Evolutionary conservation across 2,329 filamentous ascomycete species (phyloP).

Genomic region (Gaeumannomyces tritici): DNA sequence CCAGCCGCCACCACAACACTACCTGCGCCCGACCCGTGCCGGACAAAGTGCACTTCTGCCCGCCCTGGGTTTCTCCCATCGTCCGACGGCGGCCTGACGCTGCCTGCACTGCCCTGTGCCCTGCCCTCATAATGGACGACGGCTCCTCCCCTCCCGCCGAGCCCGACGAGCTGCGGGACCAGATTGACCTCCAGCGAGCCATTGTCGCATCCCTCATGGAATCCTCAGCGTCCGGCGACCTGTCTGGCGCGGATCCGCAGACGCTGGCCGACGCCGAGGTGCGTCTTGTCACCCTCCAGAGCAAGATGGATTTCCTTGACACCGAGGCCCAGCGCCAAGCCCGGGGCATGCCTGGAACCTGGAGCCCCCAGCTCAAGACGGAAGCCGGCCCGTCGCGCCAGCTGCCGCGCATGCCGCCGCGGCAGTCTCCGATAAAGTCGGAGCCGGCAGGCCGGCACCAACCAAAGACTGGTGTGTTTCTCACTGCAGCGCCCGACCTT

Average conservation of each 20-base stretch:
- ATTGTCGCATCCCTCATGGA: slow-evolving; percentile 32
- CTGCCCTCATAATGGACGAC: not conserved
- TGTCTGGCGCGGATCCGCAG: slow-evolving; percentile 14
- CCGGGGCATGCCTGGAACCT: not conserved
- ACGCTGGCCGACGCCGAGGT: slow-evolving; percentile 5
- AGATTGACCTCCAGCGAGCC: slow-evolving; percentile 31
- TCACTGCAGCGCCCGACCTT: not conserved
- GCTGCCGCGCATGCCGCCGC: too few species aligned
- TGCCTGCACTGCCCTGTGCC: not conserved
- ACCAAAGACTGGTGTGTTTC: not conserved
- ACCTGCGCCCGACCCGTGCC: not conserved
- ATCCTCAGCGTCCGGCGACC: not conserved
- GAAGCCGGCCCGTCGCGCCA: not conserved
- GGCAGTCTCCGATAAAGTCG: not conserved
- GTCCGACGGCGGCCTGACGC: not conserved
- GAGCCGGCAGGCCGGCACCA: not conserved
- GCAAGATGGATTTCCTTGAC: not conserved
- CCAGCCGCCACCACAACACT: not conserved
- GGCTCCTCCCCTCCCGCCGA: not conserved
- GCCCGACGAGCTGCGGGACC: slow-evolving; percentile 24
- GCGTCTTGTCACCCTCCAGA: slow-evolving; percentile 2
- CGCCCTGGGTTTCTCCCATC: not conserved
- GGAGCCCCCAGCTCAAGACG: not conserved
- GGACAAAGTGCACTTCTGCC: not conserved
- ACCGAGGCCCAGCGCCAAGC: not conserved